phyloP scores from a whole-genome alignment of 2,329 filamentous ascomycete species.

The Claviceps sp. region DNA sequence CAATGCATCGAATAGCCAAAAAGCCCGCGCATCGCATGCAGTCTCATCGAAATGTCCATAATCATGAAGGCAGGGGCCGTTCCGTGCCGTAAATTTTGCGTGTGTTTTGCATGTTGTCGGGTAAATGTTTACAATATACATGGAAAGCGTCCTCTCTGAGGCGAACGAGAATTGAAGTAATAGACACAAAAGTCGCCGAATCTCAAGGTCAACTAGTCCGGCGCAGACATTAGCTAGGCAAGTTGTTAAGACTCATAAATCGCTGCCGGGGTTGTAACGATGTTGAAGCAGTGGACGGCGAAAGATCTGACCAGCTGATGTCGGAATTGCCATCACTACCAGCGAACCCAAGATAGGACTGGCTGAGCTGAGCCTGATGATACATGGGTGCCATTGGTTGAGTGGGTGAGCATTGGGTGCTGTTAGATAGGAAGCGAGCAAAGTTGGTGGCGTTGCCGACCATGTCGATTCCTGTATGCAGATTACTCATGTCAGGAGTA shows the following conservation, averaged over 20 bases:
- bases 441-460: constrained; percentile 25
- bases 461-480: constrained; percentile 34
- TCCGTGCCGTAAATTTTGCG: not conserved
- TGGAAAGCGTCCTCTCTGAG: not conserved
- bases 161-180: not conserved
- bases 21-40: too few relatives aligned
- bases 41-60: too few relatives aligned
- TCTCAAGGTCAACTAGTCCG: not conserved
- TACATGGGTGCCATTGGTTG: constrained; percentile 15
- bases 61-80: too few relatives aligned
- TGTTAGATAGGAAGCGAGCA: constrained; percentile 31
- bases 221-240: constrained; percentile 1
- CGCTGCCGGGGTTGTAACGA: constrained; percentile 14
- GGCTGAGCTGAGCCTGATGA: constrained; percentile 22
- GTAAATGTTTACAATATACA: not conserved
- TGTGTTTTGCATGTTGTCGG: not conserved
- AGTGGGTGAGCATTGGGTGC: constrained; percentile 21
- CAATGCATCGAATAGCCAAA: not conserved
- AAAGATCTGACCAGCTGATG: constrained; percentile 38
- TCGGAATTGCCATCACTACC: constrained; percentile 25
- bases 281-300: constrained; percentile 21
- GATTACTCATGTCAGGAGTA: constrained; percentile 31
- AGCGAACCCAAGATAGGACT: constrained; percentile 25
- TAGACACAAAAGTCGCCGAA: not conserved
- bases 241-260: constrained; percentile 12